Evolutionary conservation across 441 rosid species (phyloP).

Genomic region (Bruguiera hainesii): DNA sequence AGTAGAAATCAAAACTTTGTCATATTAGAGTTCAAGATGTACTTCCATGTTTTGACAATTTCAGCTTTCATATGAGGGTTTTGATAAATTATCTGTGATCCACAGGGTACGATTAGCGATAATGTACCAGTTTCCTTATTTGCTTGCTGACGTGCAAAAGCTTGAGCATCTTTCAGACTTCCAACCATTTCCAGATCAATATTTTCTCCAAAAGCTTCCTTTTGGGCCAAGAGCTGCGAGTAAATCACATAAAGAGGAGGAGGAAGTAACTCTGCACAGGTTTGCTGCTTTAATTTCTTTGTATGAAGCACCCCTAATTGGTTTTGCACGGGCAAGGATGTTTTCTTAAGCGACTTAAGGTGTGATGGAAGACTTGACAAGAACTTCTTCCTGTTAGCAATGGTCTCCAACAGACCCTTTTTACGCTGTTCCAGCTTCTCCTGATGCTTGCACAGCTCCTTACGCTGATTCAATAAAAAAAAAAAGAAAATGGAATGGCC

Average conservation of each 20-base stretch:
- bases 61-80: not conserved
- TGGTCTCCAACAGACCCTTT: constrained; percentile 64
- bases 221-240: constrained; percentile 75
- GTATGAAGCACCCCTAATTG: constrained; percentile 68
- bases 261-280: constrained; percentile 85
- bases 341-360: constrained; percentile 89
- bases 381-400: constrained; percentile 84
- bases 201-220: constrained; percentile 81
- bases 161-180: constrained; percentile 73
- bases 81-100: not conserved
- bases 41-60: not conserved
- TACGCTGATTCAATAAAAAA: constrained; percentile 40
- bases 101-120: not conserved
- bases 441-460: constrained; percentile 71
- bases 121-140: constrained; percentile 60
- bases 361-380: constrained; percentile 78
- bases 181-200: constrained; percentile 74
- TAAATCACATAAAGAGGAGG: constrained; percentile 82
- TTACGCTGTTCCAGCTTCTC: constrained; percentile 61
- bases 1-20: not conserved
- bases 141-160: constrained; percentile 69
- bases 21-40: too few species aligned
- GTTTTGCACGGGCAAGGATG: constrained; percentile 82
- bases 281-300: constrained; percentile 75
- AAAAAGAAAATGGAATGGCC: too few species aligned